A percentile compares a stretch with the other conserved stretches of the same genome.
Evolutionary conservation across 208 protist genomes (phyloP).

Genomic region (Entamoeba dispar): DNA sequence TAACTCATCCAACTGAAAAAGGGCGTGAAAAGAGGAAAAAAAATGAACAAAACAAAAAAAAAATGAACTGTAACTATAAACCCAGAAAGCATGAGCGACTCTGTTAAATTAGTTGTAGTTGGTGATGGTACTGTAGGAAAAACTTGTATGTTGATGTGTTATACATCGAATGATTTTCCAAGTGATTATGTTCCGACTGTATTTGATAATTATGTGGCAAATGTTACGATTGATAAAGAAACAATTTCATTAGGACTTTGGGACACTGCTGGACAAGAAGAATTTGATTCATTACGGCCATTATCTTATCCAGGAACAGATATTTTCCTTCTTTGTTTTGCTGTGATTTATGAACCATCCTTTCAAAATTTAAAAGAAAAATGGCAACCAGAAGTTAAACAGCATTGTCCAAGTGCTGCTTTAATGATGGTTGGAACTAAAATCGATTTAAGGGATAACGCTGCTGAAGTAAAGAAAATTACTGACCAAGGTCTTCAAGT

Average conservation of each 20-base stretch:
- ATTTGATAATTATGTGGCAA: conserved; percentile 31
- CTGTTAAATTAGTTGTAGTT: conserved; percentile 11
- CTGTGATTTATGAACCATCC: conserved; percentile 33
- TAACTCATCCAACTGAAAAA: too few species aligned
- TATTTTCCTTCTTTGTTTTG: conserved; percentile 55
- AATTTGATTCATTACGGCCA: conserved; percentile 42
- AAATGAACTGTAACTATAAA: background rate
- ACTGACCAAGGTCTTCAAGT: background rate
- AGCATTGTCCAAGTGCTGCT: conserved; percentile 18
- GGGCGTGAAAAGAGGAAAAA: too few species aligned
- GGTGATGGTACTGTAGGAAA: conserved; percentile 25
- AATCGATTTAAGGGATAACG: conserved; percentile 26
- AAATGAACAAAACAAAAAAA: too few species aligned
- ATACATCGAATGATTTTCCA: conserved; percentile 10
- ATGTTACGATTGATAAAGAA: conserved; percentile 9
- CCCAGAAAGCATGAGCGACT: background rate
- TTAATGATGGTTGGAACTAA: conserved; percentile 44
- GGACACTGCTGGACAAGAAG: conserved; percentile 39
- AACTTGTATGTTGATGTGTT: conserved; percentile 13
- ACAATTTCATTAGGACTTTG: conserved; percentile 15
- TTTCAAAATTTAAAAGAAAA: conserved; percentile 48
- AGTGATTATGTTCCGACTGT: conserved; percentile 23
- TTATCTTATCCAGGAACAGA: conserved; percentile 41
- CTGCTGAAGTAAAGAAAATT: background rate
- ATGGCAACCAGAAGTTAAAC: conserved; percentile 20